Evolutionary conservation across 192 early-diverging fungal species (phyloP).

Genomic region (Coemansia sp.): DNA sequence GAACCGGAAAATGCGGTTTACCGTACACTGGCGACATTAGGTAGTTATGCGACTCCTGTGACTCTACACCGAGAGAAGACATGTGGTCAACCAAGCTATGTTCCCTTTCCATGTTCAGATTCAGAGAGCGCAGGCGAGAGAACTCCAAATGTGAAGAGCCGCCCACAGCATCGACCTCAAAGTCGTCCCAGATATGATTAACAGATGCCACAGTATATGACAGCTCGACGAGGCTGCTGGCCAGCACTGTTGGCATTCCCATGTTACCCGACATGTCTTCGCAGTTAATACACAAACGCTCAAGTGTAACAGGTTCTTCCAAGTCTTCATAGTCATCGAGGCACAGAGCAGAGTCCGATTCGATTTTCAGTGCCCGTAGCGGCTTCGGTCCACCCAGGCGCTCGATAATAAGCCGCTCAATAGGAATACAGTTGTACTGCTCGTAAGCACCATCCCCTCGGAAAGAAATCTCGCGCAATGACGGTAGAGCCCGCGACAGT

Average conservation of each 20-base stretch:
- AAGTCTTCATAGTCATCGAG: too few relatives aligned
- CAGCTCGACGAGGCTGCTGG: not conserved
- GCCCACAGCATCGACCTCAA: not conserved
- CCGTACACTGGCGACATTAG: not conserved
- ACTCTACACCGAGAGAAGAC: not conserved
- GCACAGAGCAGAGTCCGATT: not conserved
- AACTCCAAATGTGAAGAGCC: not conserved
- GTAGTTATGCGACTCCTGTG: not conserved
- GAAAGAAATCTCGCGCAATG: too few relatives aligned
- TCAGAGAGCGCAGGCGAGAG: not conserved
- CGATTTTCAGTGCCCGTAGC: not conserved
- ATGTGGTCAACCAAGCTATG: too few relatives aligned
- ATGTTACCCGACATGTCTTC: not conserved
- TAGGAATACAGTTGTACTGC: not conserved
- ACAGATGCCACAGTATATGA: not conserved
- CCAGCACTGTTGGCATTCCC: not conserved
- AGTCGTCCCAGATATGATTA: not conserved
- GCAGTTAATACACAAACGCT: not conserved
- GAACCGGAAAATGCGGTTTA: not conserved
- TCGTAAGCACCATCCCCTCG: too few relatives aligned
- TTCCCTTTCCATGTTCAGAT: not conserved
- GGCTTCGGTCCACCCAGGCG: not conserved
- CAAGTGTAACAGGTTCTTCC: not conserved
- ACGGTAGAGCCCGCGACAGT: not conserved
- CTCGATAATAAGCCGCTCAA: not conserved